Conservation (phyloP, 2,329 filamentous ascomycete genomes). For the Pseudogymnoascus sp. region DNA sequence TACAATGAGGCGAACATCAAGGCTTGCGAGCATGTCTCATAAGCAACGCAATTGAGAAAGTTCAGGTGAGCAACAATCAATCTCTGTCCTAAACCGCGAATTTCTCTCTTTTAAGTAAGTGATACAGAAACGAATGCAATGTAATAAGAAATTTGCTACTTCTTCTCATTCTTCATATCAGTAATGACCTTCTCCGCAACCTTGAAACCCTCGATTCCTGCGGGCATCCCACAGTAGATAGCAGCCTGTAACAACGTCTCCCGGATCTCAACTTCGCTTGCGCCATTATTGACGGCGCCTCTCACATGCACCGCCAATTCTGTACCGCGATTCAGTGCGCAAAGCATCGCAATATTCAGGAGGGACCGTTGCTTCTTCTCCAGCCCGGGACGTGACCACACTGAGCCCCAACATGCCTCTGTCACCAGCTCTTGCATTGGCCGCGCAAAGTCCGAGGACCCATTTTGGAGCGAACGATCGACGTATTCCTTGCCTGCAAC, state of each 20-base stretch:
- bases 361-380: conserved; percentile 53
- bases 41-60: too few species aligned
- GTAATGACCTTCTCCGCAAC: conserved; percentile 25
- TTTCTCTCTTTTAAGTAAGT: too few species aligned
- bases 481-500: conserved; percentile 58
- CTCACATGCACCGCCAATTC: conserved; percentile 57
- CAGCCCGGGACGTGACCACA: conserved; percentile 57
- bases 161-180: conserved; percentile 19
- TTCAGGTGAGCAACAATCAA: too few species aligned
- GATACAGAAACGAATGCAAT: too few species aligned
- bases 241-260: conserved; percentile 47
- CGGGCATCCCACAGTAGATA: conserved; percentile 38
- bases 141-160: too few species aligned
- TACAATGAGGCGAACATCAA: too few species aligned
- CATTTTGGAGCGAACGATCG: conserved; percentile 47
- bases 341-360: conserved; percentile 59
- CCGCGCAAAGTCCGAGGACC: conserved; percentile 50
- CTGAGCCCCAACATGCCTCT: conserved; percentile 57
- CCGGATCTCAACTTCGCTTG: conserved; percentile 54
- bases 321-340: conserved; percentile 50
- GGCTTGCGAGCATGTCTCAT: too few species aligned
- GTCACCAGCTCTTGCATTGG: conserved; percentile 58
- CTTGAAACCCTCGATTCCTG: conserved; percentile 36
- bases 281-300: conserved; percentile 56
- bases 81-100: too few species aligned